phyloP scores from a whole-genome alignment of 345 rosid species.

The Dipteronia sinensis region DNA sequence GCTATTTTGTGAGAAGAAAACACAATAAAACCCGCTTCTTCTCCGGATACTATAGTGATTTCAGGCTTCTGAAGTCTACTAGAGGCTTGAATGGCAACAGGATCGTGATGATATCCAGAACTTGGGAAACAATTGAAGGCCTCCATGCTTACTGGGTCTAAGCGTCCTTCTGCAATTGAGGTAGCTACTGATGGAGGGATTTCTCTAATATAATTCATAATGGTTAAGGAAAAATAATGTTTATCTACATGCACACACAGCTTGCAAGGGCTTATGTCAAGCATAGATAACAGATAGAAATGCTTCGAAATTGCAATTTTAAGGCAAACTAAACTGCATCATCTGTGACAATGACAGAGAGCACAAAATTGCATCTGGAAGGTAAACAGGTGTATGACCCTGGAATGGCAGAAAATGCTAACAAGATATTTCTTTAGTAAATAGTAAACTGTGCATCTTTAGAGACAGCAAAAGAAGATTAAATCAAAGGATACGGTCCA shows the following conservation, averaged over 20 bases:
- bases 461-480: not conserved
- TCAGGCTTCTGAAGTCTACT: constrained; percentile 34
- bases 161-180: constrained; percentile 76
- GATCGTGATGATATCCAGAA: constrained; percentile 21
- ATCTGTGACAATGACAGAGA: not conserved
- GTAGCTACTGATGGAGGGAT: constrained; percentile 66
- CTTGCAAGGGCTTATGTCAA: too few species aligned
- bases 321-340: constrained; percentile 23
- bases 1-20: constrained; percentile 27
- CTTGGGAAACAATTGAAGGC: constrained; percentile 51
- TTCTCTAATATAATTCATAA: constrained; percentile 46
- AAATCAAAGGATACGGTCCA: constrained; percentile 85
- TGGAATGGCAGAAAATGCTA: not conserved
- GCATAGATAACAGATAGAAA: too few species aligned
- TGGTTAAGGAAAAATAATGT: constrained; percentile 26
- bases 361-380: not conserved
- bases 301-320: not conserved
- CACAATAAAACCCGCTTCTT: constrained; percentile 32
- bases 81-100: constrained; percentile 19
- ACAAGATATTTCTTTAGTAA: not conserved
- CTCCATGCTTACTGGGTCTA: constrained; percentile 71
- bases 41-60: constrained; percentile 15
- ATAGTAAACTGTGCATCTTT: not conserved
- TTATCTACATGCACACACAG: not conserved
- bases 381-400: not conserved